Evolutionary conservation across 2,329 filamentous ascomycete genomes (phyloP).

Genomic region (Elsinoe fawcettii): DNA sequence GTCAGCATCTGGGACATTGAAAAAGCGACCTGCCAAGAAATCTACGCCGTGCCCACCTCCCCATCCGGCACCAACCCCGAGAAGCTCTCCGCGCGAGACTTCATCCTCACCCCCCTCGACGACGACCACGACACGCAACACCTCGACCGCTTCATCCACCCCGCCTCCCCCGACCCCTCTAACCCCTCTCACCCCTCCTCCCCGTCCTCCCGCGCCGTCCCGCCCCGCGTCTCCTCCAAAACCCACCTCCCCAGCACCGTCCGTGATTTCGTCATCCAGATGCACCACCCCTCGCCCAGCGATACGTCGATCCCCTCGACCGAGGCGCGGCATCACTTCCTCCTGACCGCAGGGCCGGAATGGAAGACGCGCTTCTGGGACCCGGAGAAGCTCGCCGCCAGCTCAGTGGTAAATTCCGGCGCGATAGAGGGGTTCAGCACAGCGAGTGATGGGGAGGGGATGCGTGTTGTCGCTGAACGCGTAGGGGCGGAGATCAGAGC

Average conservation of each 20-base stretch:
- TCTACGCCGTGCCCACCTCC: conserved; percentile 58
- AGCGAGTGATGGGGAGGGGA: conserved; percentile 54
- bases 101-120: conserved; percentile 82
- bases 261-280: conserved; percentile 64
- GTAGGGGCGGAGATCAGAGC: conserved; percentile 36
- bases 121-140: conserved; percentile 56
- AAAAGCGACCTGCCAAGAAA: conserved; percentile 77
- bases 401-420: conserved; percentile 71
- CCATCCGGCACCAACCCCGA: conserved; percentile 45
- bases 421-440: conserved; percentile 32
- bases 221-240: neutral
- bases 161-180: conserved; percentile 40
- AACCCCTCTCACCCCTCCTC: conserved; percentile 49
- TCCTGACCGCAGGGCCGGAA: conserved; percentile 82
- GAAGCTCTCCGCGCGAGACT: conserved; percentile 48
- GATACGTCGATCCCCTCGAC: conserved; percentile 44
- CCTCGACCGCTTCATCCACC: conserved; percentile 14
- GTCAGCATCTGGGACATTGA: conserved; percentile 95
- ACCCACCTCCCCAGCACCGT: conserved; percentile 47
- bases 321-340: conserved; percentile 69
- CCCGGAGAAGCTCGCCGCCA: conserved; percentile 66
- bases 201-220: conserved; percentile 29
- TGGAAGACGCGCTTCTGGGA: conserved; percentile 95
- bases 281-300: conserved; percentile 52
- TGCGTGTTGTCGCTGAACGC: conserved; percentile 54